A percentile compares a stretch with the other conserved stretches of the same genome.
Conservation (phyloP, 164 flowering plant species). For the Nelumbo lutea region DNA sequence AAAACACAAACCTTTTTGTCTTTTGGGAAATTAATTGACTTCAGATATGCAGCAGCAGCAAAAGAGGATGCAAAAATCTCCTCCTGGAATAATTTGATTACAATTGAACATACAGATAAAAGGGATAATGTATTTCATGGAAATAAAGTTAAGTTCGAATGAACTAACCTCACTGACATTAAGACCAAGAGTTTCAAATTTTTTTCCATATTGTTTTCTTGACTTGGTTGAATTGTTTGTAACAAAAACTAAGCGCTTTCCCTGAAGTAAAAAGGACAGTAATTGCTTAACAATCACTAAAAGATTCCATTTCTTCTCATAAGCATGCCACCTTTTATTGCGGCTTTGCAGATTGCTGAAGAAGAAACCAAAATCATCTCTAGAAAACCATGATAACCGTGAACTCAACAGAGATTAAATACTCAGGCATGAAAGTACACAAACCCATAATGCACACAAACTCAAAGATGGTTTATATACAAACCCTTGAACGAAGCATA, state of each 20-base stretch:
- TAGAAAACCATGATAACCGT: no score
- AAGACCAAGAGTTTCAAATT: conserved; percentile 95
- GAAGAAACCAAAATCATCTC: no score
- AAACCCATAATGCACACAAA: background rate
- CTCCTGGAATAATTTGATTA: conserved; percentile 47
- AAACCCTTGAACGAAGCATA: conserved; percentile 85
- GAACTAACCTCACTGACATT: conserved; percentile 72
- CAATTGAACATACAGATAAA: conserved; percentile 3
- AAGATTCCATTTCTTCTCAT: background rate
- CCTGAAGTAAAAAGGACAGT: conserved; percentile 40
- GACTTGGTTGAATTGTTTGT: conserved; percentile 99
- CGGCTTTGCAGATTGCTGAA: no score
- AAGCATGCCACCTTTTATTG: background rate
- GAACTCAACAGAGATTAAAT: no score
- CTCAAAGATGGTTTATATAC: conserved; percentile 3
- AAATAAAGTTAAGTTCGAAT: background rate
- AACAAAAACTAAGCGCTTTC: conserved; percentile 91
- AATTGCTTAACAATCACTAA: conserved; percentile 4
- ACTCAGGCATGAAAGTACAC: background rate
- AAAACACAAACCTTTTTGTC: conserved; percentile 70
- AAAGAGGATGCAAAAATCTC: conserved; percentile 98
- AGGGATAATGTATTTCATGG: background rate
- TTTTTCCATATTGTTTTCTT: conserved; percentile 94
- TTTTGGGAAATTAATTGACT: conserved; percentile 89
- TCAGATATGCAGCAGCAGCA: conserved; percentile 94